Base-by-base conservation (phyloP, 108 stramenopile genomes). In the Nannochloropsis gaditana region DNA sequence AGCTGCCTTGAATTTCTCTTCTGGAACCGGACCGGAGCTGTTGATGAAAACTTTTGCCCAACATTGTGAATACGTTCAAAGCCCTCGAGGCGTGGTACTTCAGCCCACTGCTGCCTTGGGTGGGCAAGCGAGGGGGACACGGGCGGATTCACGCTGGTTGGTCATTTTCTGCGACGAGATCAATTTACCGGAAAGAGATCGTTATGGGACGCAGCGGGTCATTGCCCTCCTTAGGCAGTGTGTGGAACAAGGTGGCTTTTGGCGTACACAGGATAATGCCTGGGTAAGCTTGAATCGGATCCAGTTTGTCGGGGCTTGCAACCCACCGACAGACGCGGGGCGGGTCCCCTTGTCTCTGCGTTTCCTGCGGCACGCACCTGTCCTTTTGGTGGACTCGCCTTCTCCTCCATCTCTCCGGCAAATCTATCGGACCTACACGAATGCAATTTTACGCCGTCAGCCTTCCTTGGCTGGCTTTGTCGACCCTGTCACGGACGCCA, bases 151-250 rank as follows among this genome's bases (percentile, higher is more conserved):
- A n/a, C 94, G 89, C 82, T 96, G 95, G 96, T 93, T 99, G 15
- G 97, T 98, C 45, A 93, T 99, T 6, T 99, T 99, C 91, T 97
- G 96, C 85, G 99, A 99, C 85, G 99, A 99, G 91, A 95, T 98
- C 91, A 99, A 99, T 90, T 92, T 99, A 73, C 98, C 98, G 8
- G 94, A 93, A 11, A 95, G 81, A 45, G 99, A 99, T 89, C 85
- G 92, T 11, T 99, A 98, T 83, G 99, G 98, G 19, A 99, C 98
- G 4, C 98, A 97, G 90, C 89, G 94, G 21, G 98, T 97, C 9
- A 95, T 99, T 43, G 95, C 93, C 91, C 97, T 99, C 85, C 93
- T 99, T 96, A 91, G 99, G 42, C 97, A 97, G 86, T 93, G 98
- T 83, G 95, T 95, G 9, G 98, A 99, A 86, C 97, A 96, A 84